Conservation (phyloP, 1,284 basidiomycete genomes). For the Entoloma clypeatum region DNA sequence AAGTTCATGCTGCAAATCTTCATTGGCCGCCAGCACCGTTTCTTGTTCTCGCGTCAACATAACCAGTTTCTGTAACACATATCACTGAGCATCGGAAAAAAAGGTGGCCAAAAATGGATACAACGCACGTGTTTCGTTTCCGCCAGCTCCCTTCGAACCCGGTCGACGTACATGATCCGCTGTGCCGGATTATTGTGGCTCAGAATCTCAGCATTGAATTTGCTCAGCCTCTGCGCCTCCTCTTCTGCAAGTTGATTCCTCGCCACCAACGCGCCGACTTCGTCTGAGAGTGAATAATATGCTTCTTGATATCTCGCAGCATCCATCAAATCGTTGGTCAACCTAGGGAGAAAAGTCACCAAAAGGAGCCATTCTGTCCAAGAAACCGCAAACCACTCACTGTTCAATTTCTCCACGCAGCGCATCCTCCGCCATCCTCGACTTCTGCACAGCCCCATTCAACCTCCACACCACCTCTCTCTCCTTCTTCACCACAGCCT, state of each 20-base stretch:
- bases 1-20: slow-evolving; percentile 58
- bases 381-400: slow-evolving; percentile 36
- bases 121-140: slow-evolving; percentile 63
- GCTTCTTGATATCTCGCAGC: slow-evolving; percentile 64
- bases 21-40: slow-evolving; percentile 40
- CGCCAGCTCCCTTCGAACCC: slow-evolving; percentile 63
- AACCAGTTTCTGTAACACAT: slow-evolving; percentile 48
- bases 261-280: slow-evolving; percentile 58
- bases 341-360: slow-evolving; percentile 32
- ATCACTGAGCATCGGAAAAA: slow-evolving; percentile 4
- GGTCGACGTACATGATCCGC: slow-evolving; percentile 70
- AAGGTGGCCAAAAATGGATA: slow-evolving; percentile 1
- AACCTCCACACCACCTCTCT: slow-evolving; percentile 46
- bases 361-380: background rate
- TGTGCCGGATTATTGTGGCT: slow-evolving; percentile 73
- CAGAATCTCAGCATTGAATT: slow-evolving; percentile 74
- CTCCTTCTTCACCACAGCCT: slow-evolving; percentile 44
- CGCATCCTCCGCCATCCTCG: slow-evolving; percentile 57
- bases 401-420: slow-evolving; percentile 59
- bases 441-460: slow-evolving; percentile 46
- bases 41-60: slow-evolving; percentile 54
- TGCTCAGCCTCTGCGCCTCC: slow-evolving; percentile 61
- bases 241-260: slow-evolving; percentile 73
- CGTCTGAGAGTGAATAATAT: slow-evolving; percentile 56
- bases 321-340: slow-evolving; percentile 53